These are phyloP conservation scores for Kodamaea derodonti DNA, from an alignment of 1,139 yeast species.

Conservation along the genomic window DNA sequence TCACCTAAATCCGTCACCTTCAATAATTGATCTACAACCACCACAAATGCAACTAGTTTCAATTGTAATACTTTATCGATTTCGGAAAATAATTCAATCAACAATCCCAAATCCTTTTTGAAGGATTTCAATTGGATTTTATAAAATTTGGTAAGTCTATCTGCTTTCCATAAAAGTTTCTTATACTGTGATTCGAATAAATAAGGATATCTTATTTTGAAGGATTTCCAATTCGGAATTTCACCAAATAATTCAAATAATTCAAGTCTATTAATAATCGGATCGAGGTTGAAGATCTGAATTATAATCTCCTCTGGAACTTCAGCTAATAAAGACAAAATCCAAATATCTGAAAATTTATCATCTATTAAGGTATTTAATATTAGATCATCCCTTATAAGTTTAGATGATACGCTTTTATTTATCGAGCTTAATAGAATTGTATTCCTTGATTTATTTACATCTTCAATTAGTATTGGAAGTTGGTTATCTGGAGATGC, in stretches of 20 bases:
- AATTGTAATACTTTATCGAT: slow-evolving; percentile 9
- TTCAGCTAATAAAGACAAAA: slow-evolving; percentile 26
- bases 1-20: slow-evolving; percentile 8
- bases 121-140: slow-evolving; percentile 6
- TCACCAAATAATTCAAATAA: slow-evolving; percentile 7
- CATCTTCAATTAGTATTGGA: slow-evolving; percentile 45
- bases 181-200: slow-evolving; percentile 6
- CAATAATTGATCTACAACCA: slow-evolving; percentile 9
- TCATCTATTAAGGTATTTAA: slow-evolving; percentile 34
- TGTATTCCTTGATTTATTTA: slow-evolving; percentile 21
- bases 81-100: slow-evolving; percentile 3
- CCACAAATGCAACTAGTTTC: slow-evolving; percentile 12
- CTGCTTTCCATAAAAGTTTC: slow-evolving; percentile 1
- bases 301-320: slow-evolving; percentile 3
- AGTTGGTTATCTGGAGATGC: slow-evolving; percentile 40
- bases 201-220: slow-evolving; percentile 12
- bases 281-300: slow-evolving; percentile 7
- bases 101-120: slow-evolving; percentile 4
- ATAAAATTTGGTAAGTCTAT: slow-evolving; percentile 6
- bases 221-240: slow-evolving; percentile 11
- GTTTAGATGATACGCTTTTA: slow-evolving; percentile 15
- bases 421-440: slow-evolving; percentile 19
- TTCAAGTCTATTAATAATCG: slow-evolving; percentile 3
- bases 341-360: slow-evolving; percentile 40
- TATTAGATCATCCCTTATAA: slow-evolving; percentile 12